Percentiles rank a stretch among this genome's conserved stretches.
These are phyloP conservation scores for Marasmius fiardii DNA, from an alignment of 1,284 basidiomycete genomes.

Conservation along the genomic window DNA sequence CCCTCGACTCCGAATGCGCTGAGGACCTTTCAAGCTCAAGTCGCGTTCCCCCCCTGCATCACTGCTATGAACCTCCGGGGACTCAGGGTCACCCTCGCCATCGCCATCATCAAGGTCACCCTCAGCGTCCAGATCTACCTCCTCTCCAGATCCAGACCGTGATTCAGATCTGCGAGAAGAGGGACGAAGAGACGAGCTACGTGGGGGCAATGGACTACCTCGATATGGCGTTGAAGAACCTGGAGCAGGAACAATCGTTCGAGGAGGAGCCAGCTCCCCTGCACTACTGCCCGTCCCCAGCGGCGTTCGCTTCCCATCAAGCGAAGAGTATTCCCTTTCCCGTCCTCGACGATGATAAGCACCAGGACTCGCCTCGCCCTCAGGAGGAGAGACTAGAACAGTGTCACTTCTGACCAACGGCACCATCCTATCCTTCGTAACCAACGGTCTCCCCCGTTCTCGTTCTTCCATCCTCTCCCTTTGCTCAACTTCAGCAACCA, in stretches of 20 bases:
- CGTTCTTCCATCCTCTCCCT: neutral
- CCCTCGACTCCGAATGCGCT: neutral
- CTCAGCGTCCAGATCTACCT: constrained; percentile 29
- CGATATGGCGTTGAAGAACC: neutral
- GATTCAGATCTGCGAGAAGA: neutral
- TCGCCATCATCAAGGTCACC: constrained; percentile 20
- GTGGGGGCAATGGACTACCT: neutral
- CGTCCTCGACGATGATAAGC: neutral
- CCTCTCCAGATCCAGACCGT: constrained; percentile 16
- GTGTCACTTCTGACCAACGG: neutral
- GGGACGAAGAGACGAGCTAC: neutral
- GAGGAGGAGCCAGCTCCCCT: neutral
- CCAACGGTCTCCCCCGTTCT: neutral
- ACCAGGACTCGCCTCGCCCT: neutral
- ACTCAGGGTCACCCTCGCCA: neutral
- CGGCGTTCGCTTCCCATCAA: neutral
- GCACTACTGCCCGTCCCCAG: neutral
- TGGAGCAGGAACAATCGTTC: neutral
- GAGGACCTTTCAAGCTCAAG: neutral
- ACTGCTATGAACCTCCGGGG: neutral
- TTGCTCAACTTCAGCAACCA: neutral
- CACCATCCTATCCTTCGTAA: neutral
- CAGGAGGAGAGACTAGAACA: neutral
- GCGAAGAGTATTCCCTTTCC: neutral
- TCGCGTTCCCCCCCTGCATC: constrained; percentile 5